Conservation (phyloP, 352 stramenopile genomes). For the Aphanomyces invadans region DNA sequence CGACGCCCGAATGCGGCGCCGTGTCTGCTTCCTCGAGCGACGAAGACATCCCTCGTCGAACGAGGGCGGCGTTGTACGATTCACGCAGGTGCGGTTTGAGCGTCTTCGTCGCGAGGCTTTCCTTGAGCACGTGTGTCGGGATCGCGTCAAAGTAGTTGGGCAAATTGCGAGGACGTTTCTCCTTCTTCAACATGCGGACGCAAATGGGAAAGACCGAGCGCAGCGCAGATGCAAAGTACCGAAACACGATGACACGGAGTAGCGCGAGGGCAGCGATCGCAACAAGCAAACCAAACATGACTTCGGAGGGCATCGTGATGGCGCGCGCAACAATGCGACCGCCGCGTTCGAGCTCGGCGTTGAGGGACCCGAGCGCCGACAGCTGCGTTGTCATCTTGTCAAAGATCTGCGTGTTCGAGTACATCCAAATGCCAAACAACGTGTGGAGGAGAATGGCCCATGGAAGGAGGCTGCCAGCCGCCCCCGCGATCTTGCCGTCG, state of each 20-base stretch:
- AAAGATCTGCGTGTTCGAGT: slow-evolving; percentile 80
- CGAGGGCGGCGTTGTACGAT: background rate
- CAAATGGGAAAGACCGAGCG: slow-evolving; percentile 50
- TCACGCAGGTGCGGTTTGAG: slow-evolving; percentile 5
- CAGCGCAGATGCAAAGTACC: slow-evolving; percentile 53
- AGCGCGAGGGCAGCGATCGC: slow-evolving; percentile 43
- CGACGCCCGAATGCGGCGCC: background rate
- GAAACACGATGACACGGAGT: slow-evolving; percentile 51
- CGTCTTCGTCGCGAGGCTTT: slow-evolving; percentile 4
- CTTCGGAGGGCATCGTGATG: slow-evolving; percentile 55
- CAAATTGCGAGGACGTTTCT: slow-evolving; percentile 48
- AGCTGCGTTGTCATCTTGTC: slow-evolving; percentile 27
- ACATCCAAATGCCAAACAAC: slow-evolving; percentile 78
- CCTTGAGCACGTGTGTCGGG: slow-evolving; percentile 2
- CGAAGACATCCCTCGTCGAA: background rate
- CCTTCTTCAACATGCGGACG: slow-evolving; percentile 44
- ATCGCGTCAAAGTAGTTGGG: slow-evolving; percentile 80
- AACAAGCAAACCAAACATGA: slow-evolving; percentile 69
- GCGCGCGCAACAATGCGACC: slow-evolving; percentile 53
- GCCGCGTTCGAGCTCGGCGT: slow-evolving; percentile 21
- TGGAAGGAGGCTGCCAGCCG: slow-evolving; percentile 50
- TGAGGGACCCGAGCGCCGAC: background rate
- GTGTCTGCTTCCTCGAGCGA: background rate
- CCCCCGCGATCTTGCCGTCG: slow-evolving; percentile 53
- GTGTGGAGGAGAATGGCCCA: slow-evolving; percentile 71